phyloP scores from a whole-genome alignment of 2,329 filamentous ascomycete genomes.

The Epichloe typhina region DNA sequence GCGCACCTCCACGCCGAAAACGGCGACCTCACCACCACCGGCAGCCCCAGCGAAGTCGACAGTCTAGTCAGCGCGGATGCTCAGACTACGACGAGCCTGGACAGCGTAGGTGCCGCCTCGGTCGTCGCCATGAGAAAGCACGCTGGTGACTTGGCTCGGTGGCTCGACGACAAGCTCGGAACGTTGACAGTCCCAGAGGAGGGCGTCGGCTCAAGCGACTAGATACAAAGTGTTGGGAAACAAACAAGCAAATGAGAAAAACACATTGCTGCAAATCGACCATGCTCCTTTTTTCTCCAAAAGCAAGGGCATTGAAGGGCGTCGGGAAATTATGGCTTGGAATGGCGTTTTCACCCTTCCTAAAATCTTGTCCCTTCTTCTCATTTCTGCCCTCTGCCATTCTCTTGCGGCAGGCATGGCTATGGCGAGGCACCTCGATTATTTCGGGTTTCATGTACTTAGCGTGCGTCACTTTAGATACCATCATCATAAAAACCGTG shows the following conservation, averaged over 20 bases:
- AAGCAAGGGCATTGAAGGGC: not conserved
- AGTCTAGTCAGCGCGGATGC: slow-evolving; percentile 33
- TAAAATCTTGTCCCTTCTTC: not conserved
- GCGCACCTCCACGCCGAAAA: slow-evolving; percentile 14
- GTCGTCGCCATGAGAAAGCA: slow-evolving; percentile 41
- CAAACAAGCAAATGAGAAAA: not conserved
- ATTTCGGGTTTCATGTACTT: not conserved
- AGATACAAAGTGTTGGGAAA: not conserved
- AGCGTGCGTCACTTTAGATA: slow-evolving; percentile 1
- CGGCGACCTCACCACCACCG: slow-evolving; percentile 20
- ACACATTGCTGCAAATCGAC: not conserved
- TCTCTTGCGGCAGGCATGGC: too few relatives aligned
- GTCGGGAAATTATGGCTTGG: not conserved
- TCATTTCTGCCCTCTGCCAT: not conserved
- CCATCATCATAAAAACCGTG: not conserved
- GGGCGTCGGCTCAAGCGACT: slow-evolving; percentile 22
- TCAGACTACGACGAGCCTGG: slow-evolving; percentile 28
- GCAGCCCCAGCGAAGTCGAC: slow-evolving; percentile 30
- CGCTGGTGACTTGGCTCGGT: slow-evolving; percentile 44
- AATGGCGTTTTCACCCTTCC: not conserved
- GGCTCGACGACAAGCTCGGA: slow-evolving; percentile 47
- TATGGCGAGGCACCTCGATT: too few relatives aligned
- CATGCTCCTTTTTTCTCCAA: not conserved
- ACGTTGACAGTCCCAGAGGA: slow-evolving; percentile 40
- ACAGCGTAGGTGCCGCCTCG: slow-evolving; percentile 28